Evolutionary conservation across 192 early-diverging fungal species (phyloP).

Genomic region (Funneliformis mosseae): DNA sequence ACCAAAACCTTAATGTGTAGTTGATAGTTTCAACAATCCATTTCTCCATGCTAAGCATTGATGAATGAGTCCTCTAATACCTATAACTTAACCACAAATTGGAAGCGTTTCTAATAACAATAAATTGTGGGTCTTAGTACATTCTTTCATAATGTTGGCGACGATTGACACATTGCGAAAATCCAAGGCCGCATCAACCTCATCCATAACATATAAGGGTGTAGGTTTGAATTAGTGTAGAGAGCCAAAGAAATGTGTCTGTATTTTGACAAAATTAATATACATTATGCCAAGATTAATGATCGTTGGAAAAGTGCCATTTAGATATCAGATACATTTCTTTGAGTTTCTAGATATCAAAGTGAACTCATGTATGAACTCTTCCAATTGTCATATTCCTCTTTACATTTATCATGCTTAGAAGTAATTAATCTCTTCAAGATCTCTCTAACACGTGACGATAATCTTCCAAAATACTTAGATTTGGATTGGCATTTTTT

Average conservation of each 20-base stretch:
- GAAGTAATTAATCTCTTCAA: slow-evolving; percentile 75
- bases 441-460: slow-evolving; percentile 68
- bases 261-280: not conserved
- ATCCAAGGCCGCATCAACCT: slow-evolving; percentile 98
- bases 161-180: slow-evolving; percentile 99
- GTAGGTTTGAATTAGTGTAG: slow-evolving; percentile 99
- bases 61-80: no score
- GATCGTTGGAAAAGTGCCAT: not conserved
- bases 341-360: slow-evolving; percentile 93
- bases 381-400: slow-evolving; percentile 80
- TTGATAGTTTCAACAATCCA: no score
- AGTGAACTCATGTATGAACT: slow-evolving; percentile 96
- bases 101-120: slow-evolving; percentile 99
- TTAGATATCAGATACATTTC: slow-evolving; percentile 95
- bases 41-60: no score
- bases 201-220: slow-evolving; percentile 99
- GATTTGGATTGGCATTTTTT: slow-evolving; percentile 72
- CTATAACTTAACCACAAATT: no score
- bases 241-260: slow-evolving; percentile 95
- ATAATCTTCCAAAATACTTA: slow-evolving; percentile 89
- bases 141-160: slow-evolving; percentile 97
- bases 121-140: slow-evolving; percentile 97
- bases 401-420: slow-evolving; percentile 74
- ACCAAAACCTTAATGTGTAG: no score
- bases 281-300: not conserved